A percentile compares a stretch with the other conserved stretches of the same genome.
These are phyloP conservation scores for Pseudogymnoascus sp. DNA, from an alignment of 2,329 filamentous ascomycete genomes.

Conservation along the genomic window DNA sequence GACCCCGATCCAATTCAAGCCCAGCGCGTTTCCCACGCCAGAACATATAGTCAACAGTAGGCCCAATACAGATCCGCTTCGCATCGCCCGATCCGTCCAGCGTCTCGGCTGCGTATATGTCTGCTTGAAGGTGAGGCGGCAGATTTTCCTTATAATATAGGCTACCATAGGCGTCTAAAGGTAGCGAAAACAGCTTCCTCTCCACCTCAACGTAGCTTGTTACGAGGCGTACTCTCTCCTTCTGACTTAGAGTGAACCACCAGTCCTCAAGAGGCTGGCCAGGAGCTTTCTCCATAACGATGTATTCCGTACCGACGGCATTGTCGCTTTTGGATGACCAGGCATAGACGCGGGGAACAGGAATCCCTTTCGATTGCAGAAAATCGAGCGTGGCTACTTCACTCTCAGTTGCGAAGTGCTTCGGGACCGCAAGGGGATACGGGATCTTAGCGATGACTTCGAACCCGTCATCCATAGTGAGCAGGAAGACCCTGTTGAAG, in stretches of 20 bases:
- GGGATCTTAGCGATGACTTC: slow-evolving; percentile 13
- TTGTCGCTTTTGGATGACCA: slow-evolving; percentile 32
- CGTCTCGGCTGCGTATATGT: neutral
- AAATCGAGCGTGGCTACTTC: slow-evolving; percentile 17
- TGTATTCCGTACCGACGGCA: slow-evolving; percentile 29
- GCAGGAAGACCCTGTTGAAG: slow-evolving; percentile 12
- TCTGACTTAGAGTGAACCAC: slow-evolving; percentile 12
- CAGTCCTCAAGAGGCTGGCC: slow-evolving; percentile 26
- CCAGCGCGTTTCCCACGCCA: neutral
- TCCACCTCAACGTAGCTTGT: slow-evolving; percentile 8
- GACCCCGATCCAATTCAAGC: neutral
- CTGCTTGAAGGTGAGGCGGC: neutral
- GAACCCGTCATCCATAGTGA: slow-evolving; percentile 12
- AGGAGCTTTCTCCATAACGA: slow-evolving; percentile 31
- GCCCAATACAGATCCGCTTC: neutral
- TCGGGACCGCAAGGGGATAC: slow-evolving; percentile 10
- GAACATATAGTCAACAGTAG: neutral
- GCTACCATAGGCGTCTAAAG: slow-evolving; percentile 11
- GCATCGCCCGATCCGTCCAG: neutral
- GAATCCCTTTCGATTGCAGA: slow-evolving; percentile 28
- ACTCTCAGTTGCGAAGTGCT: slow-evolving; percentile 12
- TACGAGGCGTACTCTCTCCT: slow-evolving; percentile 10
- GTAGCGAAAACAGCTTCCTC: slow-evolving; percentile 9
- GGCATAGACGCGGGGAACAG: slow-evolving; percentile 35
- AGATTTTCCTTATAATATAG: slow-evolving; percentile 12